Conservation (phyloP, 805 yeast species). For the Saccharomycodes ludwigii region DNA sequence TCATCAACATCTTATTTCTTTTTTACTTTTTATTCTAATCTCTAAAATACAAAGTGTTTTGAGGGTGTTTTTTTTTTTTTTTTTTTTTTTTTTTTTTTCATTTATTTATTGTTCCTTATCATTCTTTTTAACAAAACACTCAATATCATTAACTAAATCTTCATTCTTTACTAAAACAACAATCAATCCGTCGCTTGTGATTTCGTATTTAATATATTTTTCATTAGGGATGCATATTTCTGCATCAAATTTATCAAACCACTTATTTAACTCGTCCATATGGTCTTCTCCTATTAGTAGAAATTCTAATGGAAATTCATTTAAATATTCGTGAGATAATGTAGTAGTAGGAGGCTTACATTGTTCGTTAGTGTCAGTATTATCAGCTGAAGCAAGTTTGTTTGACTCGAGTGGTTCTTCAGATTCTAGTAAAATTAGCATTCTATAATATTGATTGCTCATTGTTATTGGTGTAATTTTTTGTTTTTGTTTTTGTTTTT, state of each 20-base stretch:
- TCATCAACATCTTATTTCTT: too few species aligned
- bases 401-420: too few species aligned
- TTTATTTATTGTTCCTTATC: background rate
- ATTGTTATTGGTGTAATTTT: background rate
- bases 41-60: too few species aligned
- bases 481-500: too few species aligned
- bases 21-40: too few species aligned
- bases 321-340: background rate
- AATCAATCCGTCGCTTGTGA: slow-evolving; percentile 25
- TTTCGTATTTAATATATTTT: slow-evolving; percentile 26
- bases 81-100: too few species aligned
- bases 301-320: background rate
- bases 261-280: slow-evolving; percentile 18
- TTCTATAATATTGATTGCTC: slow-evolving; percentile 11
- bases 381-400: too few species aligned
- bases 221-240: slow-evolving; percentile 26
- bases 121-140: slow-evolving; percentile 16
- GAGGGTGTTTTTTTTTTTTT: too few species aligned
- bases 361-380: too few species aligned
- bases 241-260: slow-evolving; percentile 26
- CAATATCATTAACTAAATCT: slow-evolving; percentile 17
- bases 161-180: slow-evolving; percentile 21
- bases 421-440: slow-evolving; percentile 21
- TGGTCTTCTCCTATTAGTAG: slow-evolving; percentile 19
- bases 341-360: background rate